Conservation (phyloP, 768 basidiomycete genomes). For the Sporobolomyces roseus region DNA sequence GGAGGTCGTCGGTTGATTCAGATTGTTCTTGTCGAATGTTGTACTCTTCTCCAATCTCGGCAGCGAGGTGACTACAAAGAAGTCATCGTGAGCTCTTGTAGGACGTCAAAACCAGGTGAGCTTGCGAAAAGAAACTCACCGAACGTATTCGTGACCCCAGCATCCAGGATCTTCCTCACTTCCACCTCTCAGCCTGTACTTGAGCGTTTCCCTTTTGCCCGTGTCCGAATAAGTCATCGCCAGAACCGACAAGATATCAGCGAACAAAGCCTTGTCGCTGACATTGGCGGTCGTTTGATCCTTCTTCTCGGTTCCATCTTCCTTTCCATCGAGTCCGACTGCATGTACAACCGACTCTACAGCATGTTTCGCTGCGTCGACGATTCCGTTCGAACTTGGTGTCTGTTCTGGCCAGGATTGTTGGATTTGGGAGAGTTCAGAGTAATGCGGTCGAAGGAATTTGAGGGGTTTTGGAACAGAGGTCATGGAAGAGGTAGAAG, state of each 20-base stretch:
- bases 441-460: conserved; percentile 92
- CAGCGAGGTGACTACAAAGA: conserved; percentile 64
- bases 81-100: neutral
- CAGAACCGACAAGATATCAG: conserved; percentile 93
- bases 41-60: conserved; percentile 94
- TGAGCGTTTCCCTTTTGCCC: conserved; percentile 88
- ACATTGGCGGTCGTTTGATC: neutral
- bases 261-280: conserved; percentile 71
- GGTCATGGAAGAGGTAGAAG: conserved; percentile 97
- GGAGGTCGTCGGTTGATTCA: conserved; percentile 60
- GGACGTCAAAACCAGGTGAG: neutral
- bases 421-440: conserved; percentile 75
- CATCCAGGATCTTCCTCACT: conserved; percentile 71
- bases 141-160: conserved; percentile 99
- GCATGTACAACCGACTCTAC: conserved; percentile 53
- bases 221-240: conserved; percentile 99
- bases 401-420: conserved; percentile 69
- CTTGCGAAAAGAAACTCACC: conserved; percentile 47
- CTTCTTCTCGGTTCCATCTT: conserved; percentile 12
- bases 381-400: conserved; percentile 61
- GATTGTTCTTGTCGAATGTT: conserved; percentile 62
- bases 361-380: conserved; percentile 58
- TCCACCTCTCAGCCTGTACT: conserved; percentile 74
- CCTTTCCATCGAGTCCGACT: conserved; percentile 16
- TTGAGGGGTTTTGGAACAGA: conserved; percentile 98